Evolutionary conservation across 257 asterid species (phyloP).

Genomic region (Voacanga thouarsii): DNA sequence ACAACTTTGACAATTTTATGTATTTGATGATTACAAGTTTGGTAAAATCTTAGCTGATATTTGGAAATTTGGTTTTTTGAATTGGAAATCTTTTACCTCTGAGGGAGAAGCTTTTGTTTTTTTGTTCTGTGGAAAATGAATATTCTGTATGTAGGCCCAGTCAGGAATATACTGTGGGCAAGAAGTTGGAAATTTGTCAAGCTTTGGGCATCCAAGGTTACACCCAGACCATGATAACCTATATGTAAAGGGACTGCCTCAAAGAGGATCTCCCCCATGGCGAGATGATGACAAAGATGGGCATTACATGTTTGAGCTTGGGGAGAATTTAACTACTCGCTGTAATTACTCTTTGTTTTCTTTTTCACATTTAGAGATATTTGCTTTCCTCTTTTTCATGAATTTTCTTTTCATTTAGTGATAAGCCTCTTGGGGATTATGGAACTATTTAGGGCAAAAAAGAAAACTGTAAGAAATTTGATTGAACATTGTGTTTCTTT

Average conservation of each 20-base stretch:
- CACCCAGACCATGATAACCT: conserved; percentile 35
- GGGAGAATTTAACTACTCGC: conserved; percentile 60
- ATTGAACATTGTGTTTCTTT: neutral
- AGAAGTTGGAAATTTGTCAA: conserved; percentile 48
- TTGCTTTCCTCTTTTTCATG: conserved; percentile 1
- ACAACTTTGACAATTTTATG: neutral
- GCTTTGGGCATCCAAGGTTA: conserved; percentile 51
- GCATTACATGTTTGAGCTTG: conserved; percentile 57
- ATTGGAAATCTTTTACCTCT: conserved; percentile 12
- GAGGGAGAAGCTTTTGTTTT: conserved; percentile 22
- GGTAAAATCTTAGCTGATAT: conserved; percentile 1
- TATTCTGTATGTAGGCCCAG: conserved; percentile 53
- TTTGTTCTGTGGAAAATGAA: conserved; percentile 27
- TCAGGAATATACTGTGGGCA: conserved; percentile 48
- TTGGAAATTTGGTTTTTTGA: conserved; percentile 1
- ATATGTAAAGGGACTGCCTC: conserved; percentile 42
- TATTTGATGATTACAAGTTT: neutral
- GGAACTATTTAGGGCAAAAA: neutral
- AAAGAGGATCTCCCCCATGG: conserved; percentile 59
- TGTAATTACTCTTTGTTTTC: conserved; percentile 40
- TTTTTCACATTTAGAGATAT: conserved; percentile 21
- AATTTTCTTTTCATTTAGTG: neutral
- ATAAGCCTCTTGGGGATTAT: neutral
- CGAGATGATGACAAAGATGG: conserved; percentile 62
- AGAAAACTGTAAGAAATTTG: neutral